Base-by-base conservation (phyloP, 2,329 filamentous ascomycete species). In the Fusarium subglutinans region DNA sequence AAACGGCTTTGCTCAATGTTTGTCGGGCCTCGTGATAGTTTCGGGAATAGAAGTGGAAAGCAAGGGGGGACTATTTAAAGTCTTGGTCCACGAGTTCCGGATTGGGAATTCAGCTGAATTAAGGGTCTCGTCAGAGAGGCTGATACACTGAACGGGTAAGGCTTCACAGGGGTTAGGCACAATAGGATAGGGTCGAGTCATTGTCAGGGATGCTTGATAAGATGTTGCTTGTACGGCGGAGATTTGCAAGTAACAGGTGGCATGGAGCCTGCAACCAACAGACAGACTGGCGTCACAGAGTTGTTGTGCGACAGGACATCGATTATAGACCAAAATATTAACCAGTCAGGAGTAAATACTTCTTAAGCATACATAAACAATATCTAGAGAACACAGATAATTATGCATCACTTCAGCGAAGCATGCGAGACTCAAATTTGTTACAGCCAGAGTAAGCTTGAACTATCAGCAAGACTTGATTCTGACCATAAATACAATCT, bases 21-120 rank as follows among this genome's bases (percentile, higher is more conserved):
- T 50, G 33, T 47, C 60, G 35, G 37, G 7, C n/a, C 54, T 13
- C 43, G 47, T 61, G 41, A 51, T 43, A 33, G 28, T 13, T 67
- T 35, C 9, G 28, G 38, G 12, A 13, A 41, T 40, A 50, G 6
- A 38, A 26, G 40, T 58, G 56, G 47, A 68, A 44, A 53, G 20
- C 33, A 60, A 37, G 55, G 50, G n/a, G 24, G 3, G 9, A 37
- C 67, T 69, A 65, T 65, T 57, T 35, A 18, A 74, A 74, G 38
- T 53, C 28, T 56, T 73, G 20, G 22, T 60, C 70, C 60, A 73
- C 70, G 41, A 17, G 9, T 30, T 54, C 30, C 59, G 40, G 35
- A 58, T 65, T 48, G n/a, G 41, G 59, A 41, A 10, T 5, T 22
- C 13, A 26, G 33, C 26, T 50, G 43, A 26, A 24, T 24, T 14